Conservation (phyloP, 768 basidiomycete genomes). For the Agrocybe chaxingu region DNA sequence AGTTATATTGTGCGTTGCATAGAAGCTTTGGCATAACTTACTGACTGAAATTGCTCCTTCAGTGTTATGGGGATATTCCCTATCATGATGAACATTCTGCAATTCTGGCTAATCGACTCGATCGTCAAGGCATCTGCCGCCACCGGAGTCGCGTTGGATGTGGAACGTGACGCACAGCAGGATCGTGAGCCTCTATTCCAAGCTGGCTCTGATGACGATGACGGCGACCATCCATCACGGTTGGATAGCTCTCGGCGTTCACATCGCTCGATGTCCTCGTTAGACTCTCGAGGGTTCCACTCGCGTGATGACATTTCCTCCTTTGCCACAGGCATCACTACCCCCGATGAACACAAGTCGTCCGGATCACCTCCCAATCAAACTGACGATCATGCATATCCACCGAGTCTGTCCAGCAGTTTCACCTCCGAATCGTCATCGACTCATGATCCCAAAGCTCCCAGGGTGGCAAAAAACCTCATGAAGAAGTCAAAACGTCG, state of each 20-base stretch:
- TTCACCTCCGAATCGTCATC: conserved; percentile 33
- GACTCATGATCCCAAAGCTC: conserved; percentile 22
- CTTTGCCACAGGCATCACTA: conserved; percentile 21
- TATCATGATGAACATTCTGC: conserved; percentile 81
- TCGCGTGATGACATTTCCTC: conserved; percentile 22
- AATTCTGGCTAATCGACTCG: conserved; percentile 95
- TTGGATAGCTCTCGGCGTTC: conserved; percentile 38
- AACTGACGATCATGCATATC: conserved; percentile 53
- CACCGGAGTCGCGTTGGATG: conserved; percentile 33
- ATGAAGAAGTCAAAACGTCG: conserved; percentile 38
- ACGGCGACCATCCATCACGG: conserved; percentile 36
- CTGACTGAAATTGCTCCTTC: conserved; percentile 3
- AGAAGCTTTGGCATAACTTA: neutral
- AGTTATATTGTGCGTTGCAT: conserved; percentile 70
- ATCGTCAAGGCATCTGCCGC: conserved; percentile 74
- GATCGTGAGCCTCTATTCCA: conserved; percentile 66
- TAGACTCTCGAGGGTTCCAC: conserved; percentile 14
- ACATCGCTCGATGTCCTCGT: conserved; percentile 31
- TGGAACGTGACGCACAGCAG: conserved; percentile 31
- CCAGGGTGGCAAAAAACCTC: conserved; percentile 23
- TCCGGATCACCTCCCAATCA: conserved; percentile 30
- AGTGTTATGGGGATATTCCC: conserved; percentile 93
- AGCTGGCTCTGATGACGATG: conserved; percentile 49
- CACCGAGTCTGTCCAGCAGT: conserved; percentile 51
- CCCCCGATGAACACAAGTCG: conserved; percentile 39